Conservation (phyloP, 345 rosid species). For the Leavenworthia alabamica region DNA sequence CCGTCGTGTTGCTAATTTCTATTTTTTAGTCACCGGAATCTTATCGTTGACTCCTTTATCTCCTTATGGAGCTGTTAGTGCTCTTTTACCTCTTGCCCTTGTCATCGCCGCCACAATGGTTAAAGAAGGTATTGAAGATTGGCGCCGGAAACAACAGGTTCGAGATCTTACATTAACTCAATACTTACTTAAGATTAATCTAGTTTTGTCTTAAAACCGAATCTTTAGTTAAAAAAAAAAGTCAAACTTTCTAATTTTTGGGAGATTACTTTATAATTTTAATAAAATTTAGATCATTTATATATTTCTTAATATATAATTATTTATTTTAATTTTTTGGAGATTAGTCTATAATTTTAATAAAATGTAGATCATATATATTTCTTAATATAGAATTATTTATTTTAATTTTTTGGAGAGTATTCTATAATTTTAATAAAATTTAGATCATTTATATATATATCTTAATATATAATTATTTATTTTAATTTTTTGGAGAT, state of each 20-base stretch:
- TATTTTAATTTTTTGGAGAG: too few relatives aligned
- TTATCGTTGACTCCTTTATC: conserved; percentile 66
- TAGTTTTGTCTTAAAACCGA: background rate
- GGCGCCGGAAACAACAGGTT: conserved; percentile 82
- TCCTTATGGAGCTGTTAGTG: conserved; percentile 62
- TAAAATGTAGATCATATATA: conserved; percentile 3
- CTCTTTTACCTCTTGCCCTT: conserved; percentile 63
- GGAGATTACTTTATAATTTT: background rate
- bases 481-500: background rate
- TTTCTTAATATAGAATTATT: too few relatives aligned
- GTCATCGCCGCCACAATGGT: conserved; percentile 76
- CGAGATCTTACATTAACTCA: background rate
- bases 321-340: too few relatives aligned
- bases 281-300: conserved; percentile 1
- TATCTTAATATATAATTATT: too few relatives aligned
- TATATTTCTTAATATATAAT: background rate
- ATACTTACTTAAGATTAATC: background rate
- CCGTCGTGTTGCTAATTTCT: conserved; percentile 92
- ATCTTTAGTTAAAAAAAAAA: background rate
- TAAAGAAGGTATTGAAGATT: conserved; percentile 88
- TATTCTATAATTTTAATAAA: background rate
- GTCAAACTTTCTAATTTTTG: background rate
- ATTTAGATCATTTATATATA: background rate
- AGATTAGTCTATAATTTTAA: background rate
- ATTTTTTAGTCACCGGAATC: conserved; percentile 62